A percentile compares a stretch with the other conserved stretches of the same genome.
Conservation (phyloP, 129 eudicot genomes). For the Rutidosis leptorrhynchoides region DNA sequence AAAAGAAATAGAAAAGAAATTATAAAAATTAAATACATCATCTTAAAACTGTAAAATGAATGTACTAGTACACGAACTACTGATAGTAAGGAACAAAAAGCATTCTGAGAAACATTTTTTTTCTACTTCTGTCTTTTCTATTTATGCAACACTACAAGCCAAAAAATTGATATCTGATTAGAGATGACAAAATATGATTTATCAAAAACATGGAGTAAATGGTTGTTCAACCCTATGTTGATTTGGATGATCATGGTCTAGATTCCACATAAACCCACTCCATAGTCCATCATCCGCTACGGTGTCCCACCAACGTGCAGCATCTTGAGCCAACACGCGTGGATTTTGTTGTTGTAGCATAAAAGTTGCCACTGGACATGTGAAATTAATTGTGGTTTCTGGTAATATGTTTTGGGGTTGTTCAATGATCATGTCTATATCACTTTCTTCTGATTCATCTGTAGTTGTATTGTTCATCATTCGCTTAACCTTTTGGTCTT, state of each 20-base stretch:
- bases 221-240: constrained; percentile 27
- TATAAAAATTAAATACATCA: too few species aligned
- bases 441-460: constrained; percentile 23
- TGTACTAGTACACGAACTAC: too few species aligned
- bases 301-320: constrained; percentile 32
- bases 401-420: constrained; percentile 12
- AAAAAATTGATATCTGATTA: constrained; percentile 7
- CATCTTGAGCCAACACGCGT: constrained; percentile 34
- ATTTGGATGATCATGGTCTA: constrained; percentile 28
- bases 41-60: too few species aligned
- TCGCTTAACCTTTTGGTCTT: constrained; percentile 5
- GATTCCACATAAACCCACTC: constrained; percentile 52
- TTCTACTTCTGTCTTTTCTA: constrained; percentile 2
- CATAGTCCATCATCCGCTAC: constrained; percentile 41
- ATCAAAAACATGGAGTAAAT: constrained; percentile 27
- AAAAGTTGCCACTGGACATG: not conserved
- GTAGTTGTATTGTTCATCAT: constrained; percentile 12
- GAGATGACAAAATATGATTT: constrained; percentile 13
- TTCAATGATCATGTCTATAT: constrained; percentile 8
- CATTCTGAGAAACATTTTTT: constrained; percentile 3
- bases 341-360: constrained; percentile 31
- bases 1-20: too few species aligned
- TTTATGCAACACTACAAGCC: constrained; percentile 11
- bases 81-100: too few species aligned
- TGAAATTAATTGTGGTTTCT: constrained; percentile 18